Evolutionary conservation across 164 flowering plant genomes (phyloP), one percentile per base, ranked within the genome.

Genomic region (Nymphaea thermarum): DNA sequence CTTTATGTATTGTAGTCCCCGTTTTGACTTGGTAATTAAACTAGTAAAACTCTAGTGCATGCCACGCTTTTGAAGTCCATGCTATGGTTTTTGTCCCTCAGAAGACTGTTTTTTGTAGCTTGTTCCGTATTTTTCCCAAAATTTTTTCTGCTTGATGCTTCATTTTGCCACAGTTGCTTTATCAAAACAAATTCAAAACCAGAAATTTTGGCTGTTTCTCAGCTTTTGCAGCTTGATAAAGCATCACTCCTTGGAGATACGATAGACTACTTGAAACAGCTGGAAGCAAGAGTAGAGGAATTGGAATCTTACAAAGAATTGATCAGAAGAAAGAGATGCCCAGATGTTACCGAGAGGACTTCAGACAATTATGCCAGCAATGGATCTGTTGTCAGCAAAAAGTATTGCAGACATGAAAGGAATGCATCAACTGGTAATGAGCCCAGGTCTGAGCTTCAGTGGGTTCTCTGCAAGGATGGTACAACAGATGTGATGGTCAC

Each of bases 281-380:
- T 93, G 4, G 91, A 90, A 80, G 86, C 81, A 68, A 86, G 84
- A 74, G 89, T 90, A 0, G 87, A 85, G 71, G 92, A 90, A 75
- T 71, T 90, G 66, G 87, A 76, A 61, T 79, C 87, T 8, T 51
- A 15, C 57, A 51, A 51, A 51, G 57, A 51, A 15, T 51, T 51
- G 57, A 78, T 66, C 67, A 78, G 73, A 25, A 81, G 72, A 67
- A 86, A 74, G 65, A 86, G 79, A 68, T 67, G 72, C 64, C 71
- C 75, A 0, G 89, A 87, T 8, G 67, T 79, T 60, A 76, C 64
- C 4, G 89, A 93, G 74, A 80, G 85, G 71, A 84, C 82, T 45
- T 87, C 89, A 4, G 96, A 86, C 64, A 90, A 90, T 71, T 87
- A 82, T 43, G 80, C 80, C 43, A 64, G 66, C 41, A 76, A 71